These are phyloP conservation scores for Blastobotrys serpentis DNA, from an alignment of 1,139 yeast species.

Conservation along the genomic window DNA sequence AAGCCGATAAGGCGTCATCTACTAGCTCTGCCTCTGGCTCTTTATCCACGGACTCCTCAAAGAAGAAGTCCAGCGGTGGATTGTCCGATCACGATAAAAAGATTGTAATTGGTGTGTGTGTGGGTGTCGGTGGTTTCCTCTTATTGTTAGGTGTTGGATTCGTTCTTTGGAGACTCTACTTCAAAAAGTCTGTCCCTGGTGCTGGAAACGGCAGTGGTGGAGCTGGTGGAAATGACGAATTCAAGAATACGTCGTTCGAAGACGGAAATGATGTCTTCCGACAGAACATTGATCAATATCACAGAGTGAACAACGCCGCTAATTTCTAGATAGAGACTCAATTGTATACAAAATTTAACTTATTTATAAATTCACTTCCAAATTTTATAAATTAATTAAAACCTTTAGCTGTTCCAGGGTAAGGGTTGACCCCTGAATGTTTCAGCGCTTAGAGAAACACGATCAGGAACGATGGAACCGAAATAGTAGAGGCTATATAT, in stretches of 20 bases:
- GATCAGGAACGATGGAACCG: no score
- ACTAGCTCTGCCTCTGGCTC: conserved; percentile 21
- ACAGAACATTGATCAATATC: conserved; percentile 42
- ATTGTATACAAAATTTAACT: conserved; percentile 1
- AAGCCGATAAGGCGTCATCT: conserved; percentile 16
- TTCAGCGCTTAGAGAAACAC: no score
- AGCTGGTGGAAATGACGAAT: conserved; percentile 19
- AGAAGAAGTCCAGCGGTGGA: conserved; percentile 22
- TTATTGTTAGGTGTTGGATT: conserved; percentile 32
- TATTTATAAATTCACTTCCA: background rate
- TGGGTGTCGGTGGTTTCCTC: conserved; percentile 37
- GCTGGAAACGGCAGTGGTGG: conserved; percentile 11
- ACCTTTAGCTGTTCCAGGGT: no score
- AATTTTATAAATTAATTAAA: no score
- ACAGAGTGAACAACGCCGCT: conserved; percentile 38
- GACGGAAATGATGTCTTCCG: conserved; percentile 39
- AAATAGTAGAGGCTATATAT: no score
- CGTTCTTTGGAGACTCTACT: conserved; percentile 31
- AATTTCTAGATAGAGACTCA: conserved; percentile 34
- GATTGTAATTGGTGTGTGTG: conserved; percentile 37
- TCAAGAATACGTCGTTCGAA: conserved; percentile 23
- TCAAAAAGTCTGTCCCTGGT: conserved; percentile 21
- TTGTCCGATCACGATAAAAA: conserved; percentile 31
- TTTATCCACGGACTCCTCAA: conserved; percentile 22
- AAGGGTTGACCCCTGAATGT: no score